Conservation (phyloP, 176 grass and related monocot genomes). For the Oryza officinalis region DNA sequence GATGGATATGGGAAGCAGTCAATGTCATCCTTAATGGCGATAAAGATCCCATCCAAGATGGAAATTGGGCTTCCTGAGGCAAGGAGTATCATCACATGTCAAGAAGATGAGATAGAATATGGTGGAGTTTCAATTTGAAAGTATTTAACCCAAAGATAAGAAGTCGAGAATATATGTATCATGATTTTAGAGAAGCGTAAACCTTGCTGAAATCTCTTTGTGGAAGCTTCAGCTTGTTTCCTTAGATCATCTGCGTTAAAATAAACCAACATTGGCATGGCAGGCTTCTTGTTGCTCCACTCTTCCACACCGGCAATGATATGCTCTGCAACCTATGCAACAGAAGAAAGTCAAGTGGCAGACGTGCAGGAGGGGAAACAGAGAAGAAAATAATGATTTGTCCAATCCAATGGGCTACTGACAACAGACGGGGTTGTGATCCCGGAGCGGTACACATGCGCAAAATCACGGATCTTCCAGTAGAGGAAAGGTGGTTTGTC, state of each 20-base stretch:
- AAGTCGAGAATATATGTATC: neutral
- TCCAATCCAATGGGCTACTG: conserved; percentile 14
- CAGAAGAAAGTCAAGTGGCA: conserved; percentile 18
- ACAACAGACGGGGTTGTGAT: conserved; percentile 71
- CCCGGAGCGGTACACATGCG: conserved; percentile 72
- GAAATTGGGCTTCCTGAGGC: conserved; percentile 70
- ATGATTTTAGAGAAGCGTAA: neutral
- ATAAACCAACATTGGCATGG: conserved; percentile 75
- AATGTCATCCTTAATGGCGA: conserved; percentile 96
- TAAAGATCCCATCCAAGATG: conserved; percentile 81
- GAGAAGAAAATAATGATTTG: neutral
- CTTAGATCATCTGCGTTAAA: conserved; percentile 71
- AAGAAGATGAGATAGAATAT: neutral
- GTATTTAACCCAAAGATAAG: neutral
- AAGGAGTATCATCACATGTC: conserved; percentile 10
- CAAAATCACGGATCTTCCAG: conserved; percentile 95
- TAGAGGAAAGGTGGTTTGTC: conserved; percentile 69
- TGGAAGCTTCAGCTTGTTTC: conserved; percentile 84
- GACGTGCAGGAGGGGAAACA: neutral
- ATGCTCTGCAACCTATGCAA: conserved; percentile 72
- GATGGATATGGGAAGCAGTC: conserved; percentile 90
- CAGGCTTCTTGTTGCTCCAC: conserved; percentile 61
- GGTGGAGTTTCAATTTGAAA: neutral
- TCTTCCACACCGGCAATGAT: conserved; percentile 73
- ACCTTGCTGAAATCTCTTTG: conserved; percentile 80